Conservation (phyloP, 1,284 basidiomycete species). For the Microbotryum saponariae region DNA sequence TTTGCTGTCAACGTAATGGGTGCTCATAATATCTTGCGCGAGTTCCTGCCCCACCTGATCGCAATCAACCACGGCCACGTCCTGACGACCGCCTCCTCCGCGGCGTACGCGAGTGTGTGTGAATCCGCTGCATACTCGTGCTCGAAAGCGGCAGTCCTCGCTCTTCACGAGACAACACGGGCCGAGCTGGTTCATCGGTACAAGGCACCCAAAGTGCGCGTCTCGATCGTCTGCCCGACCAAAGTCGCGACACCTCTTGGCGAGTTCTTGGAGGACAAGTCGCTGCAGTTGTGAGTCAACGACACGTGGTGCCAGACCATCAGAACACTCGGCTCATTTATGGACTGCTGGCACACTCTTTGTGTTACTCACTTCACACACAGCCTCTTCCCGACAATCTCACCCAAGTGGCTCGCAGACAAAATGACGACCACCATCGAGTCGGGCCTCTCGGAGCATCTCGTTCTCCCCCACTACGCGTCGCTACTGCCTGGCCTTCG, state of each 20-base stretch:
- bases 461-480: background rate
- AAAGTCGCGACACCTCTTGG: conserved; percentile 3
- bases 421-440: background rate
- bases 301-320: background rate
- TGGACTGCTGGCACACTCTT: background rate
- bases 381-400: conserved; percentile 1
- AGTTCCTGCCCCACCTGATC: conserved; percentile 2
- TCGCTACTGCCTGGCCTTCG: background rate
- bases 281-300: background rate
- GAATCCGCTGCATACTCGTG: background rate
- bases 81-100: conserved; percentile 1
- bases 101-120: background rate
- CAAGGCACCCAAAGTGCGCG: conserved; percentile 1
- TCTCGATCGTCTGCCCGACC: background rate
- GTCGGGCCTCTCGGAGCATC: background rate
- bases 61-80: conserved; percentile 2
- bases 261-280: background rate
- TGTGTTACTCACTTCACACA: background rate
- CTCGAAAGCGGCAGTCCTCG: background rate
- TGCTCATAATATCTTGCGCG: background rate
- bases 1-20: background rate
- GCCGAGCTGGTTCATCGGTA: conserved; percentile 2
- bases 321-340: background rate
- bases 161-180: conserved; percentile 3
- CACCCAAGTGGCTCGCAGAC: background rate